Conservation (phyloP, 1,284 basidiomycete genomes). For the Schizophyllum commune region DNA sequence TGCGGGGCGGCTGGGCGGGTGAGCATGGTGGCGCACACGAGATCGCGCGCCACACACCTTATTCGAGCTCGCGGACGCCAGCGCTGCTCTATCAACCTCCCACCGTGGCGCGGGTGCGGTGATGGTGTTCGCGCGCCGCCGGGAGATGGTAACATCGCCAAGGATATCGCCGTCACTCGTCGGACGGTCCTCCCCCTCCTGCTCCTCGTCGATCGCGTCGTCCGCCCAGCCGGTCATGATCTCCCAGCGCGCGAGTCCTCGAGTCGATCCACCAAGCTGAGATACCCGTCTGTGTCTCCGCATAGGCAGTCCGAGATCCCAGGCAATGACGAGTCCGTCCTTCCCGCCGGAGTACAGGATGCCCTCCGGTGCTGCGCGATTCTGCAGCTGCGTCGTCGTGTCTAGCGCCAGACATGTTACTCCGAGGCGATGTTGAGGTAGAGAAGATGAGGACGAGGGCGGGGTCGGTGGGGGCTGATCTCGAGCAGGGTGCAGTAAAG, state of each 20-base stretch:
- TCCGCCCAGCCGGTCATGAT: constrained; percentile 76
- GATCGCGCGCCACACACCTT: constrained; percentile 33
- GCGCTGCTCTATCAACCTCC: constrained; percentile 59
- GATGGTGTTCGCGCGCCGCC: constrained; percentile 26
- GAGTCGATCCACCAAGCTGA: constrained; percentile 18
- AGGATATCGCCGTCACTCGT: constrained; percentile 66
- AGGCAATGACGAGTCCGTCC: constrained; percentile 87
- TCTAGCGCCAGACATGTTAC: constrained; percentile 84
- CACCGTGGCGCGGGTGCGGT: constrained; percentile 69
- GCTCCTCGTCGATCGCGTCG: constrained; percentile 57
- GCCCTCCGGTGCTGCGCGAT: constrained; percentile 63
- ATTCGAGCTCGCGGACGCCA: constrained; percentile 23
- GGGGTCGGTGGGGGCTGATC: constrained; percentile 12
- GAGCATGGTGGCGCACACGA: not conserved
- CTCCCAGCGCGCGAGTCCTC: constrained; percentile 52
- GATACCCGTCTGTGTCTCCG: constrained; percentile 20
- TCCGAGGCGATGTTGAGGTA: constrained; percentile 83
- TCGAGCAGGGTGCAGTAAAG: constrained; percentile 47
- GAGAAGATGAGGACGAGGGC: constrained; percentile 22
- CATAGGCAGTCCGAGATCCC: constrained; percentile 81
- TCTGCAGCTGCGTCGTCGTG: constrained; percentile 67
- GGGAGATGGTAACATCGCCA: constrained; percentile 50
- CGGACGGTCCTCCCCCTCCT: constrained; percentile 40
- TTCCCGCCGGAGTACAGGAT: constrained; percentile 92
- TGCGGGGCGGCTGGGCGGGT: constrained; percentile 26